These are phyloP conservation scores for Fomitiporia mediterranea DNA, from an alignment of 1,284 basidiomycete species.

Conservation along the genomic window DNA sequence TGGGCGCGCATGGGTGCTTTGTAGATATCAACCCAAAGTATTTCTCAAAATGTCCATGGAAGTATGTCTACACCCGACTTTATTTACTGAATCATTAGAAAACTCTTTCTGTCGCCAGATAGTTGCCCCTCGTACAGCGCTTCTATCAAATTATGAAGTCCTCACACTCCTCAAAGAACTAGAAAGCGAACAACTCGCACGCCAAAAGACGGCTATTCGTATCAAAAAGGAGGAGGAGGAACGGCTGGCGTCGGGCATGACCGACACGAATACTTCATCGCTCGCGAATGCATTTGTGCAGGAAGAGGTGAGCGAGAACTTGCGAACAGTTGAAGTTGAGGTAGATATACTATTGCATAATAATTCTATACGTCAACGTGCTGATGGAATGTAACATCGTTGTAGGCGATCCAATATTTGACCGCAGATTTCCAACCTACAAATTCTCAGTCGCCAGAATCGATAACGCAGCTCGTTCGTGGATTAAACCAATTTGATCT, in stretches of 20 bases:
- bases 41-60: conserved; percentile 15
- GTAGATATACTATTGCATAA: conserved; percentile 38
- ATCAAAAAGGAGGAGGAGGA: conserved; percentile 69
- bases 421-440: conserved; percentile 70
- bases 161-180: conserved; percentile 73
- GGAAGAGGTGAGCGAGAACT: conserved; percentile 67
- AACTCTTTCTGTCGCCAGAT: too few relatives aligned
- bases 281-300: conserved; percentile 12
- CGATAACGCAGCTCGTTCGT: conserved; percentile 64
- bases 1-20: background rate
- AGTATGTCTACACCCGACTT: background rate
- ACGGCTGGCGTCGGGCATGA: conserved; percentile 28
- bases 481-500: conserved; percentile 65
- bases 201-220: conserved; percentile 56
- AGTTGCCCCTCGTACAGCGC: conserved; percentile 69
- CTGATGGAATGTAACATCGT: background rate
- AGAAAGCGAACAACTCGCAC: conserved; percentile 65
- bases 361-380: conserved; percentile 7
- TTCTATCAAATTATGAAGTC: conserved; percentile 86
- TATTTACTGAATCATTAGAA: too few relatives aligned
- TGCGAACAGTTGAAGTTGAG: conserved; percentile 87
- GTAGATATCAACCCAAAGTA: background rate
- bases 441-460: conserved; percentile 57
- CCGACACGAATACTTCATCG: conserved; percentile 27
- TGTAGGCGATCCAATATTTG: conserved; percentile 79